Percentiles rank a stretch among this genome's conserved stretches.
Evolutionary conservation across 2,329 filamentous ascomycete genomes (phyloP).

Genomic region (Fusarium sp.): DNA sequence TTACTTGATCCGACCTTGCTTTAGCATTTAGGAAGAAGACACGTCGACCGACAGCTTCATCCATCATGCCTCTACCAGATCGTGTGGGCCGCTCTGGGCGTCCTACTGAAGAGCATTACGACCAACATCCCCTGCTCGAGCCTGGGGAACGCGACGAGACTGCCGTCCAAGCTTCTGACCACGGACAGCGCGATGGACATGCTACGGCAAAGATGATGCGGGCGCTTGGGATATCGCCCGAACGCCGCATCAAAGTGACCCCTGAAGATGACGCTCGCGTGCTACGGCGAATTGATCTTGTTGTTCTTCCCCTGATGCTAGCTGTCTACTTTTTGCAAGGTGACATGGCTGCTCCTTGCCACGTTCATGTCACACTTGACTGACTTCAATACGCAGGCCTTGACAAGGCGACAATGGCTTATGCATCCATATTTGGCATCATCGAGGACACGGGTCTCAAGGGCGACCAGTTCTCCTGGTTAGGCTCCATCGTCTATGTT

Average conservation of each 20-base stretch:
- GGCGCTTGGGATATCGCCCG: constrained; percentile 22
- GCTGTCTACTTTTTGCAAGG: constrained; percentile 37
- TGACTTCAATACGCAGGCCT: not conserved
- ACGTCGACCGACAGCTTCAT: not conserved
- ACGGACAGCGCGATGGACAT: not conserved
- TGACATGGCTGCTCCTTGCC: not conserved
- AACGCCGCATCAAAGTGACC: constrained; percentile 33
- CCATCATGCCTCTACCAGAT: not conserved
- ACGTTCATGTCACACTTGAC: fast-evolving
- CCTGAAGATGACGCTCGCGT: constrained; percentile 38
- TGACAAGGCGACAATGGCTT: constrained; percentile 13
- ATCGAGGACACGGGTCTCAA: constrained; percentile 30
- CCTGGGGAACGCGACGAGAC: constrained; percentile 13
- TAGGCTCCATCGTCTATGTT: constrained; percentile 67
- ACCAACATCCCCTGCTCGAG: constrained; percentile 15
- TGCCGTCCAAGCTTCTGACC: not conserved
- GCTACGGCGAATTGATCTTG: constrained; percentile 27
- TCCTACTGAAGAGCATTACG: not conserved
- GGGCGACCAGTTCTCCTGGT: constrained; percentile 58
- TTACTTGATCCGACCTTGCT: not conserved
- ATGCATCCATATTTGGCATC: constrained; percentile 31
- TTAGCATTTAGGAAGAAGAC: not conserved
- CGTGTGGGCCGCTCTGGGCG: not conserved
- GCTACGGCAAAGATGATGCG: constrained; percentile 20
- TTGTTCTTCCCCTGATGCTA: constrained; percentile 37